Evolutionary conservation across 306 rosid species (phyloP).

Genomic region (Delonix regia): DNA sequence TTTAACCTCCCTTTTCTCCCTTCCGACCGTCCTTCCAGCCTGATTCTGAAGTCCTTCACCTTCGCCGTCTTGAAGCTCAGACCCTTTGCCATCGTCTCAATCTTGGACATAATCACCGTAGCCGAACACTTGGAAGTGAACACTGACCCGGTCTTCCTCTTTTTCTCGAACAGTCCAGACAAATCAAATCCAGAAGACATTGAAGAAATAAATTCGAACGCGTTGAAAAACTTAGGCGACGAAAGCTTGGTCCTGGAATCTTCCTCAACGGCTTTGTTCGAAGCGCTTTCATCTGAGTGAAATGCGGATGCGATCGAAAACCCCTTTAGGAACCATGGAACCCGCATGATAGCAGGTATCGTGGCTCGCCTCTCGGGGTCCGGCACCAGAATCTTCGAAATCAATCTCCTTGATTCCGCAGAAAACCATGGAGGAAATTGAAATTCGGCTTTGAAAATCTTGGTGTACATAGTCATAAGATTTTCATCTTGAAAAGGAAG

Average conservation of each 20-base stretch:
- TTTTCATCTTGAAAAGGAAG: constrained; percentile 80
- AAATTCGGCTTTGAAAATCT: constrained; percentile 65
- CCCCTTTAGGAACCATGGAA: constrained; percentile 62
- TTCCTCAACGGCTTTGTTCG: constrained; percentile 22
- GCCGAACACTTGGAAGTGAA: constrained; percentile 72
- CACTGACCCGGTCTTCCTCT: constrained; percentile 52
- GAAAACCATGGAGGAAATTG: constrained; percentile 78
- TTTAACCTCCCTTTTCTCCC: constrained; percentile 66
- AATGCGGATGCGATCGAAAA: constrained; percentile 37
- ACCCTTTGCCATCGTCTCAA: constrained; percentile 58
- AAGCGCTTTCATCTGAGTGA: constrained; percentile 10
- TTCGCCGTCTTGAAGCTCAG: constrained; percentile 50
- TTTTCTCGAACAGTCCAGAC: constrained; percentile 67
- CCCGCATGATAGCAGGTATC: constrained; percentile 64
- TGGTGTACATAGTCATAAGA: constrained; percentile 63
- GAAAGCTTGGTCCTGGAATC: constrained; percentile 31
- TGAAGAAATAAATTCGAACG: constrained; percentile 72
- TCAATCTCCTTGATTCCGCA: constrained; percentile 55
- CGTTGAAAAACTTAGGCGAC: constrained; percentile 75
- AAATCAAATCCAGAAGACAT: constrained; percentile 85
- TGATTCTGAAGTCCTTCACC: constrained; percentile 60
- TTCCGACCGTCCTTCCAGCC: constrained; percentile 52
- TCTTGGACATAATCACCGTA: constrained; percentile 56
- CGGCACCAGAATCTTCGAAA: constrained; percentile 61
- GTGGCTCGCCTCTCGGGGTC: constrained; percentile 59